Evolutionary conservation across 2,329 filamentous ascomycete species (phyloP).

Genomic region (Plenodomus biglobosus): DNA sequence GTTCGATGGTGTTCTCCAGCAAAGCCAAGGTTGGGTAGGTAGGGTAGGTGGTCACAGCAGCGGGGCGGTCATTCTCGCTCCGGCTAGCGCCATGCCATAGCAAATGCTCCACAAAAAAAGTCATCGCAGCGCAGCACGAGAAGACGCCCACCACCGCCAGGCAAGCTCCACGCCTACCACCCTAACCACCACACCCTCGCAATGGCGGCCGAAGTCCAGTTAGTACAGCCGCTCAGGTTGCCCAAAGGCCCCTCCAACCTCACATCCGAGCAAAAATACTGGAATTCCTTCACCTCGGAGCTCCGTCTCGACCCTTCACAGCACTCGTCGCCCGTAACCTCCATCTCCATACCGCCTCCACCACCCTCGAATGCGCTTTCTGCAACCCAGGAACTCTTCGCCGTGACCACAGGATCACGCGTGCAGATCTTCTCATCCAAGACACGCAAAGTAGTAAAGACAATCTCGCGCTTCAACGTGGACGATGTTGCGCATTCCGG

Average conservation of each 20-base stretch:
- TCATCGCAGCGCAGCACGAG: slow-evolving; percentile 12
- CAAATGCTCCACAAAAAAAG: slow-evolving; percentile 24
- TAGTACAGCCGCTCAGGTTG: slow-evolving; percentile 78
- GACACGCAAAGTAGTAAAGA: slow-evolving; percentile 89
- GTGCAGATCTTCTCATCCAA: slow-evolving; percentile 92
- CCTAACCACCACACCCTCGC: slow-evolving; percentile 14
- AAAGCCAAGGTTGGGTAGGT: too few species aligned
- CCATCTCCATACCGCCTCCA: slow-evolving; percentile 72
- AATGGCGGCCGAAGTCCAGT: slow-evolving; percentile 86
- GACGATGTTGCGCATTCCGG: slow-evolving; percentile 87
- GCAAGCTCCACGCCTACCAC: slow-evolving; percentile 14
- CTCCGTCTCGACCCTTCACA: slow-evolving; percentile 82
- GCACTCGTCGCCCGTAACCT: slow-evolving; percentile 83
- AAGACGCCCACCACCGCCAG: not conserved
- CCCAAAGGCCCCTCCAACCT: slow-evolving; percentile 78
- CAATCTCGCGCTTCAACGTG: slow-evolving; percentile 78
- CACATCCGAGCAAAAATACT: slow-evolving; percentile 93
- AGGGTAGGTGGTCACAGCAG: not conserved
- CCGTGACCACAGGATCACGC: slow-evolving; percentile 89
- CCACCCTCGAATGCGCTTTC: slow-evolving; percentile 42
- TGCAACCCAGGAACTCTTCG: slow-evolving; percentile 68
- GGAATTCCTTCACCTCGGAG: slow-evolving; percentile 91
- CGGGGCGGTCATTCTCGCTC: not conserved
- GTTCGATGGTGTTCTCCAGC: not conserved
- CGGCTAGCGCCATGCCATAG: not conserved